These are phyloP conservation scores for Fusarium bactridioides DNA, from an alignment of 2,329 filamentous ascomycete genomes.

Conservation along the genomic window DNA sequence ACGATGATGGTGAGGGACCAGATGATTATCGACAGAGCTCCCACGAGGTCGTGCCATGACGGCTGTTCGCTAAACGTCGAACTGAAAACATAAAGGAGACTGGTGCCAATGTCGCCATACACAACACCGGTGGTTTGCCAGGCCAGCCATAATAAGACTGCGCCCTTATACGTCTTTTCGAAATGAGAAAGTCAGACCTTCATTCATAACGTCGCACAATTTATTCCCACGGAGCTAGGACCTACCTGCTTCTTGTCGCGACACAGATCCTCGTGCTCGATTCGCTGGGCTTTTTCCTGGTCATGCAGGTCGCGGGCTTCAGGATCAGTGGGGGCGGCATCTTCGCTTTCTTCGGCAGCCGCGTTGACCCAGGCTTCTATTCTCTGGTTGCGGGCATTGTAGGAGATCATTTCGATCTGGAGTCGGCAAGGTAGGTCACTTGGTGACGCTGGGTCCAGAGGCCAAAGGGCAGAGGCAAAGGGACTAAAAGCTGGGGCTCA, in stretches of 20 bases:
- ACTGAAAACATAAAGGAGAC: conserved; percentile 75
- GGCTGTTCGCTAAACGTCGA: conserved; percentile 69
- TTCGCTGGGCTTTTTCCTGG: conserved; percentile 43
- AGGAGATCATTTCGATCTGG: conserved; percentile 38
- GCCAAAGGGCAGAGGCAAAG: conserved; percentile 13
- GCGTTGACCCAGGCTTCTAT: conserved; percentile 39
- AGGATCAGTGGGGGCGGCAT: conserved; percentile 34
- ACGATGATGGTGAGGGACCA: conserved; percentile 76
- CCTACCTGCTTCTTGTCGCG: conserved; percentile 42
- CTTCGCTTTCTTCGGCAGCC: conserved; percentile 36
- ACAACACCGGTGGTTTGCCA: conserved; percentile 74
- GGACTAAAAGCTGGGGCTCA: conserved; percentile 22
- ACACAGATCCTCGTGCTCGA: conserved; percentile 42
- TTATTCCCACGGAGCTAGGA: not conserved
- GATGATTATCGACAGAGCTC: conserved; percentile 72
- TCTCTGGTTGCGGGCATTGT: conserved; percentile 36
- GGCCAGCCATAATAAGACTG: conserved; percentile 56
- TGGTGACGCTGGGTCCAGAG: conserved; percentile 33
- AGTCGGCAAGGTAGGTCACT: conserved; percentile 29
- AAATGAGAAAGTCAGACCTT: conserved; percentile 9
- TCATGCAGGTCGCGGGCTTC: conserved; percentile 41
- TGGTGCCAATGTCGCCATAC: conserved; percentile 73
- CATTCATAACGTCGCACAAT: not conserved
- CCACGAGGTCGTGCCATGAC: conserved; percentile 65
- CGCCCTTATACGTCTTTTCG: conserved; percentile 40